Evolutionary conservation across 805 yeast genomes (phyloP).

Genomic region (Komagataella pastoris): DNA sequence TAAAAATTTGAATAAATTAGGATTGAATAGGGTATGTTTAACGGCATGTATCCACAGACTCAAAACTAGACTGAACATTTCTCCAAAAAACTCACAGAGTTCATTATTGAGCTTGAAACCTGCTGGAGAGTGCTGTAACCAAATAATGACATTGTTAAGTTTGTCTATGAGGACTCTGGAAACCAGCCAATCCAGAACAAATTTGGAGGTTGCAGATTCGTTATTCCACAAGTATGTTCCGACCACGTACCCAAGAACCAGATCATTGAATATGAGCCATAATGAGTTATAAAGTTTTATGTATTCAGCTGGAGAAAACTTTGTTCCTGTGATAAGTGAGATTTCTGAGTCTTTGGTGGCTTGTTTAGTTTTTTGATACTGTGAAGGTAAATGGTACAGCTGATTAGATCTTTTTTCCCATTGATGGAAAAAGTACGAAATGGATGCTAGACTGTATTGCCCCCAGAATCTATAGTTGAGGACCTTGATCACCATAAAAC

Average conservation of each 20-base stretch:
- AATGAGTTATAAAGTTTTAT: slow-evolving; percentile 73
- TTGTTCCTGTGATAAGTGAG: slow-evolving; percentile 23
- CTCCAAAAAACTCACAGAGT: slow-evolving; percentile 75
- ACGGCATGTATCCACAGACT: slow-evolving; percentile 37
- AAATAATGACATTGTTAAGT: slow-evolving; percentile 36
- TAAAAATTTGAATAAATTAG: not conserved
- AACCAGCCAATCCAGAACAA: slow-evolving; percentile 16
- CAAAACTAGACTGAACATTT: slow-evolving; percentile 74
- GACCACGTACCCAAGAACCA: slow-evolving; percentile 56
- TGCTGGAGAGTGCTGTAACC: slow-evolving; percentile 86
- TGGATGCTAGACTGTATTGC: slow-evolving; percentile 17
- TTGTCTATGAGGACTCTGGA: slow-evolving; percentile 27
- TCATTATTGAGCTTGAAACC: slow-evolving; percentile 88
- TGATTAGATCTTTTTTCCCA: slow-evolving; percentile 69
- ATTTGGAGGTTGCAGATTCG: slow-evolving; percentile 1
- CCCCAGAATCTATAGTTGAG: not conserved
- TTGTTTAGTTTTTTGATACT: slow-evolving; percentile 40
- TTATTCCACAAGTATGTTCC: slow-evolving; percentile 26
- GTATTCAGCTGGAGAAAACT: slow-evolving; percentile 36
- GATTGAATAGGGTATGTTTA: not conserved
- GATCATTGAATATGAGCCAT: slow-evolving; percentile 80
- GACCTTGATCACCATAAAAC: slow-evolving; percentile 10
- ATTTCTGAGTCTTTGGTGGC: slow-evolving; percentile 26
- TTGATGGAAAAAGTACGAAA: slow-evolving; percentile 63
- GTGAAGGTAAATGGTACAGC: slow-evolving; percentile 66